A percentile compares a stretch with the other conserved stretches of the same genome.
These are phyloP conservation scores for Cucurbita ficifolia DNA, from an alignment of 306 rosid genomes.

Conservation along the genomic window DNA sequence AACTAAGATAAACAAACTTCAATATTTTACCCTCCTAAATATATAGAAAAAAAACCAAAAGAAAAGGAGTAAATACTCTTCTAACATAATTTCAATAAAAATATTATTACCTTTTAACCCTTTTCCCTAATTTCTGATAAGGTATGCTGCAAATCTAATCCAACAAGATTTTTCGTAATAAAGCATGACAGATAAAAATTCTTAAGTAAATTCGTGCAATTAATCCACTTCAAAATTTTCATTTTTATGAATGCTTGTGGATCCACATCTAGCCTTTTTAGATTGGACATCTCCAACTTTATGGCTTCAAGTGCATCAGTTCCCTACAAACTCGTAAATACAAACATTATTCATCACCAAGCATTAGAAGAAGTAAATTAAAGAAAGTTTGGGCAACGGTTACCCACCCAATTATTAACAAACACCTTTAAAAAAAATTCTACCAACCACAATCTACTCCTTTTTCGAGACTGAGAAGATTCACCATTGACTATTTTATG, in stretches of 20 bases:
- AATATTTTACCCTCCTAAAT: not conserved
- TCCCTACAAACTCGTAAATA: not conserved
- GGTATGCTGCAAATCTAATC: not conserved
- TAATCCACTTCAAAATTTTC: not conserved
- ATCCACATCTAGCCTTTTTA: not conserved
- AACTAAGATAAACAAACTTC: not conserved
- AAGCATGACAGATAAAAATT: not conserved
- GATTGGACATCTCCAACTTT: not conserved
- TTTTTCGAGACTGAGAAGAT: not conserved
- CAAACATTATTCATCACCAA: not conserved
- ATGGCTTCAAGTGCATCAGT: not conserved
- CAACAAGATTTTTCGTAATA: not conserved
- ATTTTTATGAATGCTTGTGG: not conserved
- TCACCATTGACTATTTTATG: slow-evolving; percentile 9
- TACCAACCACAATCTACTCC: slow-evolving; percentile 5
- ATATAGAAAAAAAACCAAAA: not conserved
- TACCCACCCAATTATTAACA: not conserved
- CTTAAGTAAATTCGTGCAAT: not conserved
- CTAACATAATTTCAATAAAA: not conserved
- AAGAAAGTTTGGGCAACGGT: not conserved
- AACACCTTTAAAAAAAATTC: not conserved
- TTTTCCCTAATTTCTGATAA: not conserved
- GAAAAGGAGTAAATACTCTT: not conserved
- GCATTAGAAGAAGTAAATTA: not conserved
- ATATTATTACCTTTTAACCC: not conserved